Conservation (phyloP, 768 basidiomycete species). For the Mycena belliarum region DNA sequence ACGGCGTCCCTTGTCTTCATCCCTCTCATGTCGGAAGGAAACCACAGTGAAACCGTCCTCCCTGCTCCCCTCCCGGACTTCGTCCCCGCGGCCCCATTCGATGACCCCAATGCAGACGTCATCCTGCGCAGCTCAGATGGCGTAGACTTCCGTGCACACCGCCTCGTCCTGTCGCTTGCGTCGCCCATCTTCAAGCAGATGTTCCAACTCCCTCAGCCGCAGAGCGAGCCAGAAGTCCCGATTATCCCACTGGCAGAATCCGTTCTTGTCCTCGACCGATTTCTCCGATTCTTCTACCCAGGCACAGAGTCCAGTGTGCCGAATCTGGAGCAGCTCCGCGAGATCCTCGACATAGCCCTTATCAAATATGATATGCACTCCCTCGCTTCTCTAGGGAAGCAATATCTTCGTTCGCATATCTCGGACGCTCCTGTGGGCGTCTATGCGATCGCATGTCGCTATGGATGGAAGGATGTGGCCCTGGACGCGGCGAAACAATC, state of each 20-base stretch:
- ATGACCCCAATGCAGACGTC: background rate
- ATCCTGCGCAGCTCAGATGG: background rate
- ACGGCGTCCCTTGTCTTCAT: too few relatives aligned
- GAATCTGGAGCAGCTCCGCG: background rate
- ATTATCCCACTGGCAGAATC: background rate
- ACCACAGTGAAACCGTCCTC: too few relatives aligned
- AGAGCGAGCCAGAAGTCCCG: background rate
- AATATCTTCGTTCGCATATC: background rate
- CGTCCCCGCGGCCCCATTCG: background rate
- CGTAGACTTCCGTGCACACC: background rate
- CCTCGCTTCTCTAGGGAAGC: background rate
- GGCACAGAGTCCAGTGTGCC: background rate
- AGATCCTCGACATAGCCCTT: background rate
- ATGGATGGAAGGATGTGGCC: background rate
- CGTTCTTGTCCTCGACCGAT: background rate
- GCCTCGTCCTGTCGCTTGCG: background rate
- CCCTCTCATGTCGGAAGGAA: too few relatives aligned
- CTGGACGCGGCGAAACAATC: background rate
- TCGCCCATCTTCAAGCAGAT: background rate
- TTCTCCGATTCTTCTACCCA: background rate
- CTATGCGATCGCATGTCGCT: background rate
- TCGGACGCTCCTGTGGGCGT: background rate
- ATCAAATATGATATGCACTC: slow-evolving; percentile 1
- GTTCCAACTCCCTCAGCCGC: background rate
- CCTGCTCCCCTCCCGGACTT: too few relatives aligned